Base-by-base conservation (phyloP, 495 filamentous ascomycete species). In the Oleoguttula mirabilis region DNA sequence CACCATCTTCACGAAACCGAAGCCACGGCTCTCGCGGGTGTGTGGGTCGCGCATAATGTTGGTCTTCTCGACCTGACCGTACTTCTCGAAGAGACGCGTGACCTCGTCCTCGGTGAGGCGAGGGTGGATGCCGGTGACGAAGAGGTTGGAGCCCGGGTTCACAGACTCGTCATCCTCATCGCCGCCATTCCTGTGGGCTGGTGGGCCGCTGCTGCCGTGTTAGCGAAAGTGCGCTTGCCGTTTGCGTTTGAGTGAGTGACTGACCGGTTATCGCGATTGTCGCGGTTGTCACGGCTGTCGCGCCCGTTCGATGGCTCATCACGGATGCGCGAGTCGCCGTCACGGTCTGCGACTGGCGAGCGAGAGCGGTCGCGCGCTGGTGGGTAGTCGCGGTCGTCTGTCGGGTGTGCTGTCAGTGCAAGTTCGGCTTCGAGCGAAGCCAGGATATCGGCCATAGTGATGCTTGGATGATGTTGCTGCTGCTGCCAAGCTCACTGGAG, bases 31-130 rank as follows among this genome's bases (percentile, higher is more conserved):
- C 65, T 96, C 92, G 67, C 93, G 88, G 52, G 82, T 88, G 63
- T 96, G 92, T 42, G 90, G 90, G 60, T 96, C 92, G 55, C 87
- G 72, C 92, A 99, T 96, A 71, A 99, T 99, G 54, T 94, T 90
- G 69, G 88, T 95, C 67, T 92, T 95, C 66, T 95, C 88, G 24
- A 99, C 90, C 60, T 88, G 83, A 52, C 90, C 90, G 53, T 94
- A 96, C 66, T 96, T 99, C 66, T 93, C 86, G 55, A 96, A 99
- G 31, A 99, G 79, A 63, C 84, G 84, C 31, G 84, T 80, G 40
- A 98, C 84, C 50, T 94, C 90, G 10, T 76, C 70, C 64, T 98
- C 90, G 33, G 79, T 80, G 48, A 98, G 76, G 63, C 85, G 84
- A 30, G 90, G 90, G 61, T 95, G 85, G 55, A 98, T 98, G 53